phyloP scores from a whole-genome alignment of 371 early-diverging fungal genomes.

The Syncephalastrum monosporum region DNA sequence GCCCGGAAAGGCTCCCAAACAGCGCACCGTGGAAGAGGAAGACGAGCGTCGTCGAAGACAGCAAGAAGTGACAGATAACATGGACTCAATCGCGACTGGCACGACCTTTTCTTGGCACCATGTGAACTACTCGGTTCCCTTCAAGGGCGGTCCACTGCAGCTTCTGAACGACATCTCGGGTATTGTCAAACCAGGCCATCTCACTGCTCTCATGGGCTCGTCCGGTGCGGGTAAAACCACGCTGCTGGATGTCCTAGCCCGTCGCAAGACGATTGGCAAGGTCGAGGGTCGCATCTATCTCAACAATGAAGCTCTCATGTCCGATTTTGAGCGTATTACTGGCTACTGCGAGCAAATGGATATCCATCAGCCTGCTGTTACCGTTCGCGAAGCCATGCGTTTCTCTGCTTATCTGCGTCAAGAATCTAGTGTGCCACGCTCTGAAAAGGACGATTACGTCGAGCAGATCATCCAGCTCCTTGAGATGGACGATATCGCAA shows the following conservation, averaged over 20 bases:
- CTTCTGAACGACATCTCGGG: slow-evolving; percentile 46
- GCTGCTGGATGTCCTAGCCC: slow-evolving; percentile 73
- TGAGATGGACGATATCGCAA: slow-evolving; percentile 55
- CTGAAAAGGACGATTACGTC: slow-evolving; percentile 58
- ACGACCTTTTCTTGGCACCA: slow-evolving; percentile 50
- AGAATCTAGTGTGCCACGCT: slow-evolving; percentile 45
- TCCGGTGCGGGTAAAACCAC: slow-evolving; percentile 87
- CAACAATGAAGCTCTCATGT: slow-evolving; percentile 39
- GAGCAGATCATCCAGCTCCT: slow-evolving; percentile 60
- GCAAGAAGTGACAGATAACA: slow-evolving; percentile 12
- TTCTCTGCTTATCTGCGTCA: slow-evolving; percentile 69
- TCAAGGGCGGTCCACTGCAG: slow-evolving; percentile 45
- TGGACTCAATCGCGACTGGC: slow-evolving; percentile 28
- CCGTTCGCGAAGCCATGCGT: slow-evolving; percentile 61
- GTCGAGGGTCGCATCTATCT: slow-evolving; percentile 66
- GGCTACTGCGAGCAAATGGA: slow-evolving; percentile 82
- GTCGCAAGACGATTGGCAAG: slow-evolving; percentile 73
- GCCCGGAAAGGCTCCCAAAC: slow-evolving; percentile 30
- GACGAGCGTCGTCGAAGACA: slow-evolving; percentile 18
- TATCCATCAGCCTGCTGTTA: slow-evolving; percentile 59
- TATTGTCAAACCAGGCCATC: slow-evolving; percentile 62
- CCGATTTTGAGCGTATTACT: slow-evolving; percentile 63
- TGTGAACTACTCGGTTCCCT: slow-evolving; percentile 47
- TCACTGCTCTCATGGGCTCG: slow-evolving; percentile 79
- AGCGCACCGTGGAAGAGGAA: slow-evolving; percentile 23